These are phyloP conservation scores for Agaricus subrufescens DNA, from an alignment of 768 basidiomycete species.

Conservation along the genomic window DNA sequence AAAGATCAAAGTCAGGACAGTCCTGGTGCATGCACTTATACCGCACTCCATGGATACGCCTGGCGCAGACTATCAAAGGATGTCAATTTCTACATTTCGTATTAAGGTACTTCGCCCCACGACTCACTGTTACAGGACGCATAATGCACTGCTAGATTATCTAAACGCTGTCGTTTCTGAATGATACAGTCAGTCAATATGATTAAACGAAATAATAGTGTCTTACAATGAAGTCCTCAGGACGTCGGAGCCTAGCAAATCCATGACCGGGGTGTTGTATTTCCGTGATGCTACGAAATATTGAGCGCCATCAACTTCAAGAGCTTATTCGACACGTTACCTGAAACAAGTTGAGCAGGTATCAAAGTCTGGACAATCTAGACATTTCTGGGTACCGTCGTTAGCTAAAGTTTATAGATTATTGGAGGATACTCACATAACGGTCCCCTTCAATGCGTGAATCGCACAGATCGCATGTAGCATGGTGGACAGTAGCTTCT, in stretches of 20 bases:
- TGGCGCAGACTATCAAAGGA: conserved; percentile 5
- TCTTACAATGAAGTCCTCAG: conserved; percentile 55
- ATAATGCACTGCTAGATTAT: conserved; percentile 31
- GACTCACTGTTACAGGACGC: conserved; percentile 61
- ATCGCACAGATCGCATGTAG: conserved; percentile 76
- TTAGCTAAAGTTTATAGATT: neutral
- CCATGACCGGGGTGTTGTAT: conserved; percentile 76
- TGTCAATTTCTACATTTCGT: neutral
- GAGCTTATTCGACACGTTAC: conserved; percentile 24
- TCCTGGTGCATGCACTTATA: conserved; percentile 70
- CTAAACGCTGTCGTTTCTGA: conserved; percentile 19
- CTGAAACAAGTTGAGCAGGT: conserved; percentile 67
- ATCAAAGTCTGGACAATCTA: conserved; percentile 82
- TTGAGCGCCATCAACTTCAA: neutral
- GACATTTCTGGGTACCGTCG: conserved; percentile 55
- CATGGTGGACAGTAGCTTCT: conserved; percentile 44
- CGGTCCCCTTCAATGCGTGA: conserved; percentile 64
- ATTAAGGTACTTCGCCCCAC: conserved; percentile 2
- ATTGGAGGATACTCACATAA: conserved; percentile 47
- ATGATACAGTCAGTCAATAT: neutral
- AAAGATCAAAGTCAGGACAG: conserved; percentile 82
- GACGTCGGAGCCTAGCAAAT: conserved; percentile 58
- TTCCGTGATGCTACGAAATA: conserved; percentile 44
- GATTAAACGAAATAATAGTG: neutral
- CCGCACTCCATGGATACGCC: conserved; percentile 1